Percentiles rank a stretch among this genome's conserved stretches.
Evolutionary conservation across 352 stramenopile species (phyloP).

Genomic region (Phytophthora vignae): DNA sequence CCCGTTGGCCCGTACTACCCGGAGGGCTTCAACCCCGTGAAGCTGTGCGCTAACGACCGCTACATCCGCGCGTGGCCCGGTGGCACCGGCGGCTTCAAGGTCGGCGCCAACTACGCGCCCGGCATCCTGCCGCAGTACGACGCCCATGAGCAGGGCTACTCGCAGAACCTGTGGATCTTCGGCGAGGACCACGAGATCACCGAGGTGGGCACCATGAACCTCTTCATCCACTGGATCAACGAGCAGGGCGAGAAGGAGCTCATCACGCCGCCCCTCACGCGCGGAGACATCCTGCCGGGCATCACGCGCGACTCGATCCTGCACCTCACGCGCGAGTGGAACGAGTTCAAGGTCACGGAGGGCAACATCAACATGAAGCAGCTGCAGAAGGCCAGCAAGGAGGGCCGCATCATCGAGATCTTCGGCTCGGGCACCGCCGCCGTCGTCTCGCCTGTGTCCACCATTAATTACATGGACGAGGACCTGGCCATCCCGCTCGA

Average conservation of each 20-base stretch:
- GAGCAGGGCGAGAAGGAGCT: conserved; percentile 94
- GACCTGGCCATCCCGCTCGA: conserved; percentile 93
- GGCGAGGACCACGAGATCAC: conserved; percentile 92
- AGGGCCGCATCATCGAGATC: conserved; percentile 93
- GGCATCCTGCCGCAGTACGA: conserved; percentile 94
- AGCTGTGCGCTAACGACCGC: conserved; percentile 90
- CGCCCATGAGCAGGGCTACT: conserved; percentile 88
- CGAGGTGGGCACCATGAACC: conserved; percentile 97
- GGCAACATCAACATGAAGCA: conserved; percentile 95
- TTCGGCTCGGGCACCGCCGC: conserved; percentile 97
- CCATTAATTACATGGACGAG: conserved; percentile 95
- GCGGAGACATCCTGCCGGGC: conserved; percentile 97
- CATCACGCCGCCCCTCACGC: conserved; percentile 94
- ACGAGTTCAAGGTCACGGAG: conserved; percentile 96
- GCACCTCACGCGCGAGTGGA: conserved; percentile 91
- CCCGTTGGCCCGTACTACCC: conserved; percentile 99
- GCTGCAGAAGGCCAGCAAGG: conserved; percentile 91
- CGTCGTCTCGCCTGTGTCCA: conserved; percentile 94
- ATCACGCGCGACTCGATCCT: conserved; percentile 97
- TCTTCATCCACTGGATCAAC: conserved; percentile 97
- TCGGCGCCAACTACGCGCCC: conserved; percentile 92
- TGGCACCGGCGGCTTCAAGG: conserved; percentile 94
- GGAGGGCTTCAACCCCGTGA: conserved; percentile 93
- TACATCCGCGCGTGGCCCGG: conserved; percentile 97
- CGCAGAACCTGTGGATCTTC: conserved; percentile 96